Base-by-base conservation (phyloP, 768 basidiomycete species). In the Russula sp. region DNA sequence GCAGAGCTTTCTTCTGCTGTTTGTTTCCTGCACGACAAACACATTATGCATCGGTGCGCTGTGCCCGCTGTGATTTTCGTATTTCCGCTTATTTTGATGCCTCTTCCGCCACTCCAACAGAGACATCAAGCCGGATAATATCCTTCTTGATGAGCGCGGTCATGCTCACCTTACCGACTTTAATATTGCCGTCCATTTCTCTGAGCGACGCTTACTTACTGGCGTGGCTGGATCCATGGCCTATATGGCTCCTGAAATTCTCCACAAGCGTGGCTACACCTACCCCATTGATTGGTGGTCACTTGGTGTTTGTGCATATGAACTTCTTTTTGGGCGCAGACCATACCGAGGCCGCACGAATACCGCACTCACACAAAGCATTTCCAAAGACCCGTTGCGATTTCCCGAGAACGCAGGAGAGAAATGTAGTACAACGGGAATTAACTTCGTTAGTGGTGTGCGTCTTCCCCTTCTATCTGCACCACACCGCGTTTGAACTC, bases 181-280 rank as follows among this genome's bases (percentile, higher is more conserved):
- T 77, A 99, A 99, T 74, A 99, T 99, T 63, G 96, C 96, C 18
- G 94, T 98, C 8, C 96, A 99, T 75, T 98, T 91, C 73, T 86
- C 88, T 5, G 94, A 97, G 62, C 83, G 91, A 61, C 84, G 89
- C 63, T 77, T 94, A 38, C 75, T 90, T 28, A 94, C 90, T 14
- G 94, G 94, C 26, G 90, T 99, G 0, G 96, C 96, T 26, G 96
- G 96, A 10, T 96, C 93, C 57, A 96, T 98, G 95, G 96, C 96
- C 3, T 99, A 99, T 74, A 99, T 99, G 96, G 95, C 89, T 48
- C 89, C 88, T 2, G 87, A 90, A 85, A 96, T 99, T 52, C 79
- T 99, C 48, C 80, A 86, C 51, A 97, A 97, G 75, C 87, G 91
- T 65, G 96, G 96, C 18, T 99, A 99, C 76, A 93, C 92, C 3